Evolutionary conservation across 1,284 basidiomycete genomes (phyloP).

Genomic region (Tylopilus sp.): DNA sequence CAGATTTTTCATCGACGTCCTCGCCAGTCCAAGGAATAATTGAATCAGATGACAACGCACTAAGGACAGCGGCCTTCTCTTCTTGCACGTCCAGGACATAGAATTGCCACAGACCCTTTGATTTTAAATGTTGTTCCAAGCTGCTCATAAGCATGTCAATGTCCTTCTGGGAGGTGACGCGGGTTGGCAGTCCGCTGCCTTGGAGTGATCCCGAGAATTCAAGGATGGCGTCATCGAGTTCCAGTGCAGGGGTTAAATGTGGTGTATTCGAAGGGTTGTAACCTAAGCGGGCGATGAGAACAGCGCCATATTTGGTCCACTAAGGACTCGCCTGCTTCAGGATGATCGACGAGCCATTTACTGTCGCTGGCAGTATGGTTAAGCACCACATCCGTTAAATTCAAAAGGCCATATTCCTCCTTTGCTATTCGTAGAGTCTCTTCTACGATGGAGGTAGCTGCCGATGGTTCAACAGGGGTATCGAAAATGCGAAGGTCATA

Average conservation of each 20-base stretch:
- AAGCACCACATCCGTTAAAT: conserved; percentile 89
- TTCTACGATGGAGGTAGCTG: conserved; percentile 54
- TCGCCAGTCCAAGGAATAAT: conserved; percentile 55
- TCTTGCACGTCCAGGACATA: conserved; percentile 77
- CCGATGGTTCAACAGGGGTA: conserved; percentile 44
- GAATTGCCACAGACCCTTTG: conserved; percentile 83
- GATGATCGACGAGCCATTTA: conserved; percentile 87
- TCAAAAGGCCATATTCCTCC: conserved; percentile 83
- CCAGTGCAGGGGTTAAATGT: conserved; percentile 83
- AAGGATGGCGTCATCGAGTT: conserved; percentile 81
- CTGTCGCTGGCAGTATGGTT: conserved; percentile 95
- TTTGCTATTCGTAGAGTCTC: conserved; percentile 65
- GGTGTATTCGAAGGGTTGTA: conserved; percentile 88
- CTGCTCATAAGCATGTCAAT: conserved; percentile 62
- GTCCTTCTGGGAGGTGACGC: conserved; percentile 62
- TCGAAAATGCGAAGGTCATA: conserved; percentile 78
- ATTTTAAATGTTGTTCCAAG: conserved; percentile 60
- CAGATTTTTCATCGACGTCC: conserved; percentile 53
- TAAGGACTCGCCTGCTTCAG: conserved; percentile 73
- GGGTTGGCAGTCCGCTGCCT: conserved; percentile 68
- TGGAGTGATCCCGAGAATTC: conserved; percentile 70
- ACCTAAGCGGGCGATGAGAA: conserved; percentile 45
- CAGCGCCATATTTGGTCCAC: not conserved
- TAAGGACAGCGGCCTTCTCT: conserved; percentile 54
- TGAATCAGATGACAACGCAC: conserved; percentile 45